Percentiles rank a stretch among this genome's conserved stretches.
These are phyloP conservation scores for Sphaerulina populicola DNA, from an alignment of 2,329 filamentous ascomycete genomes.

Conservation along the genomic window DNA sequence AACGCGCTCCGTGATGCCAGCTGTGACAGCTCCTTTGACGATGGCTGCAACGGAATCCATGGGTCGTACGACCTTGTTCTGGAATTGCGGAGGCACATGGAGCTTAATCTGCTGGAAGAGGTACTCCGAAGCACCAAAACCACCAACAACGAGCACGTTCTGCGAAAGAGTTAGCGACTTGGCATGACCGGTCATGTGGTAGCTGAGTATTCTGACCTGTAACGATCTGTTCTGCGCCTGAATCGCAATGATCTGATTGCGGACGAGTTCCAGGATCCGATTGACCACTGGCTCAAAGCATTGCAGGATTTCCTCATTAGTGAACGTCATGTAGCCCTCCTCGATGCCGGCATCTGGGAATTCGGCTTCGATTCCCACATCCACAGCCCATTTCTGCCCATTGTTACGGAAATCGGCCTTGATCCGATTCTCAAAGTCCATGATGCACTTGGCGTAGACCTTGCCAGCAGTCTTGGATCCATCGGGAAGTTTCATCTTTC, in stretches of 20 bases:
- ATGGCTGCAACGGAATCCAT: constrained; percentile 99
- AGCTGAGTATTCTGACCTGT: constrained; percentile 48
- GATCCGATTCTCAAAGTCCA: constrained; percentile 99
- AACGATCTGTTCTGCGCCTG: constrained; percentile 90
- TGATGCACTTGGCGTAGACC: constrained; percentile 98
- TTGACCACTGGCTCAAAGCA: constrained; percentile 99
- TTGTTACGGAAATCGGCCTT: constrained; percentile 99
- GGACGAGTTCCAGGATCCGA: constrained; percentile 86
- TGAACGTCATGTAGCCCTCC: constrained; percentile 99
- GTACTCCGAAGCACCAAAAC: constrained; percentile 96
- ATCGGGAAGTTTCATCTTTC: constrained; percentile 98
- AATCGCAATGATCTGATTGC: constrained; percentile 98
- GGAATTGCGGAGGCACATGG: constrained; percentile 95
- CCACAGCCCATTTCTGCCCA: constrained; percentile 94
- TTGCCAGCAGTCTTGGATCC: constrained; percentile 95
- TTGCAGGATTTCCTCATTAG: constrained; percentile 96
- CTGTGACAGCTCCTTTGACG: constrained; percentile 95
- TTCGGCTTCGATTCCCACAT: constrained; percentile 96
- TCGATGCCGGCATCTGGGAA: constrained; percentile 97
- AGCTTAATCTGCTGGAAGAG: constrained; percentile 99
- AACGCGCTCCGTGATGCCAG: constrained; percentile 93
- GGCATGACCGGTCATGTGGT: neutral
- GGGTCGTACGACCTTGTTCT: constrained; percentile 92
- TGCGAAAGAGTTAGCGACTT: constrained; percentile 32
- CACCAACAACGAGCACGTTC: constrained; percentile 94